phyloP scores from a whole-genome alignment of 352 stramenopile species.

The Phytophthora cryptogea region DNA sequence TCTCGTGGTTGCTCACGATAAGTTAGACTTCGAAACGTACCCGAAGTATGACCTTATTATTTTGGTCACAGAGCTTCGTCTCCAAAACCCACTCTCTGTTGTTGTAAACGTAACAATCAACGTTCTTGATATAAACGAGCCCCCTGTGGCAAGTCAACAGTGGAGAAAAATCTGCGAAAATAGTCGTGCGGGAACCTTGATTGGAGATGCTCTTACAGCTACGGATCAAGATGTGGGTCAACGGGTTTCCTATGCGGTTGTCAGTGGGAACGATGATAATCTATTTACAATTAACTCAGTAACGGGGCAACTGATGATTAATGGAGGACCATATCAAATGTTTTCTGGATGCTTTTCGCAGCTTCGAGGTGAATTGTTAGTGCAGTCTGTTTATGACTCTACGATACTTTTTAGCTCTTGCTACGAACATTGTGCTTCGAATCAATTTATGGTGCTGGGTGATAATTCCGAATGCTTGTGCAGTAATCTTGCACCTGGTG shows the following conservation, averaged over 20 bases:
- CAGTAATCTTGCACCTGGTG: conserved; percentile 20
- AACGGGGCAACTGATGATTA: conserved; percentile 28
- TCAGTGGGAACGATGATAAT: conserved; percentile 19
- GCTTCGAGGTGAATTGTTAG: conserved; percentile 7
- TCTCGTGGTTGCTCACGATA: conserved; percentile 7
- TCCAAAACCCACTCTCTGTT: conserved; percentile 12
- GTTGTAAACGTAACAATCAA: conserved; percentile 14
- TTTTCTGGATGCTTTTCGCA: conserved; percentile 29
- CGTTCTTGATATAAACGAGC: conserved; percentile 34
- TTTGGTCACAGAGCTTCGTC: conserved; percentile 14
- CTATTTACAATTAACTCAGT: conserved; percentile 19
- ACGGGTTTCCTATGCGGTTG: conserved; percentile 23
- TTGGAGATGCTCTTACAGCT: conserved; percentile 16
- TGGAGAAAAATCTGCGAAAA: conserved; percentile 29
- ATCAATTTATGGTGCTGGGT: conserved; percentile 34
- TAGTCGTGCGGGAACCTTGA: conserved; percentile 11
- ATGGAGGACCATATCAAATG: conserved; percentile 1
- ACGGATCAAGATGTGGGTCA: conserved; percentile 26
- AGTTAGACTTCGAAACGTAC: conserved; percentile 30
- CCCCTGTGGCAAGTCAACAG: conserved; percentile 25
- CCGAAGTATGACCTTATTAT: conserved; percentile 20
- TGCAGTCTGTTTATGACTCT: not conserved
- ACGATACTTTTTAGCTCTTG: conserved; percentile 18
- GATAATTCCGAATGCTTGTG: conserved; percentile 26
- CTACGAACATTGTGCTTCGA: conserved; percentile 16